Evolutionary conservation across 2,329 filamentous ascomycete genomes (phyloP), one percentile per base, ranked within the genome.

Genomic region (Fusarium buharicum): DNA sequence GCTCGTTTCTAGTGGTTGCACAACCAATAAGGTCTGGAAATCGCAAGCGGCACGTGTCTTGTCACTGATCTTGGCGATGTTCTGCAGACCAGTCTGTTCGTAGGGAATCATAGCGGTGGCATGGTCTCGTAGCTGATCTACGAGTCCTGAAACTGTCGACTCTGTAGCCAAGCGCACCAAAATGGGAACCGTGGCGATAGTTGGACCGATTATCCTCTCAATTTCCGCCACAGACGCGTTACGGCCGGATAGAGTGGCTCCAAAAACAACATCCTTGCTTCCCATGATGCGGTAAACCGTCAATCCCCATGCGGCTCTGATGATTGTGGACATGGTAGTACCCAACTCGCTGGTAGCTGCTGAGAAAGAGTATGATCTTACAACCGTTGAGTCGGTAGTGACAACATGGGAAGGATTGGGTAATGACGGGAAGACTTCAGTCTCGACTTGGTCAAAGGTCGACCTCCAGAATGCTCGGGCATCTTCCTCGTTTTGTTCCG

Each of bases 131-230:
- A 70, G 17, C 1, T 69, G 64, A n/a, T 78, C 69, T 10, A 86
- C 69, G 50, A 79, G 82, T 14, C 79, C 71, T 0, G 64, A 62
- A 4, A 80, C 65, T 0, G 71, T 66, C 4, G 46, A 38, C 4
- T 57, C n/a, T 17, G 45, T 34, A 81, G 73, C 68, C 14, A 69
- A 5, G 0, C 20, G 33, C 2, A 69, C 39, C 0, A 63, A 45
- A 1, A 72, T 33, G 4, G 72, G 72, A 1, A 74, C 62, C 0
- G 70, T 72, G 8, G 70, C 75, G 44, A 81, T 78, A 50, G 78
- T 71, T 3, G 72, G 70, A 1, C 66, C 72, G 1, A 63, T n/a
- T 10, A 72, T 68, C 3, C 18, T 39, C 4, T 69, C 61, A 4
- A 73, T 56, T 2, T 51, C 66, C 6, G 37, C 38, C 4, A 74